Evolutionary conservation across 352 stramenopile species (phyloP), one percentile per base, ranked within the genome.

Genomic region (Blastocystis sp.): DNA sequence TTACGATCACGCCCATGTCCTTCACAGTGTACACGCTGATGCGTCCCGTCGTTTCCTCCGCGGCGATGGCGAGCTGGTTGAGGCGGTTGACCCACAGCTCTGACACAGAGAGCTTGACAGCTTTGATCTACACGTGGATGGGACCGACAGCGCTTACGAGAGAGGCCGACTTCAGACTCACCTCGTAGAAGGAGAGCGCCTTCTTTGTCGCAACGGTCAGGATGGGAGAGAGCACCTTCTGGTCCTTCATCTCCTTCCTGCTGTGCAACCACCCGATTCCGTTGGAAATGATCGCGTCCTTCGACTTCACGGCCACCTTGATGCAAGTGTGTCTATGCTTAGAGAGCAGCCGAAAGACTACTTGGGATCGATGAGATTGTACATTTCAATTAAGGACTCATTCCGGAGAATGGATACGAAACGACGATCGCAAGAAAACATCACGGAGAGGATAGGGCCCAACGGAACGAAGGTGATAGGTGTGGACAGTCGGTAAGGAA

Each of bases 311-410:
- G 1, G 24, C 24, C 10, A 85, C 33, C 61, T 85, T 85, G 41
- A 85, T 24, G 41, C 74, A 85, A 12, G 50, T 69, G 66, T 85
- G 74, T 85, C 74, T 85, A 85, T 55, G 66, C 26, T 69, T 3
- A 16, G 26, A 21, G 2, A 41, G 35, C 2, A 50, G 3, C 3
- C 0, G 3, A 1, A 29, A 29, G 12, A 51, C 29, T 69, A 85
- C 74, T 85, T 85, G 33, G 74, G 74, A 85, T 85, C 74, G 24
- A 85, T 45, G 24, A 85, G 41, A 29, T 85, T 85, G 60, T 55
- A 85, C 9, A 85, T 55, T 41, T 85, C 74, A 45, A 85, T 63
- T 3, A n/a, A 12, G 37, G n/a, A 69, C 26, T 24, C 50, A 37
- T 26, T 85, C 24, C 74, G 74, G 26, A 85, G 26, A 31, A 85